These are phyloP conservation scores for Citrus maxima DNA, from an alignment of 345 rosid species.

Conservation along the genomic window DNA sequence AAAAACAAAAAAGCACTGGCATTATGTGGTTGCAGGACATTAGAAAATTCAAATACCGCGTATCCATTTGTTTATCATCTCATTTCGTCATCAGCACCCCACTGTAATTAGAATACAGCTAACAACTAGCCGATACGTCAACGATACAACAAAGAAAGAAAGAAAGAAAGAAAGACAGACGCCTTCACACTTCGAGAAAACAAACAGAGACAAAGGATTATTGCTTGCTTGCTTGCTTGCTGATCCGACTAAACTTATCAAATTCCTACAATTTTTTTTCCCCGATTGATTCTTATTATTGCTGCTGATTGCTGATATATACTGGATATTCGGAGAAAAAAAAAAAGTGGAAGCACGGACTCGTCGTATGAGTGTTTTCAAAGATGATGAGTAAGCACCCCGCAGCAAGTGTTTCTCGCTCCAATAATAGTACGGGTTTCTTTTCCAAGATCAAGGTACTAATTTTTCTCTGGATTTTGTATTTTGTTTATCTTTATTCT, in stretches of 20 bases:
- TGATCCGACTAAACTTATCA: background rate
- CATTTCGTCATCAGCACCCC: background rate
- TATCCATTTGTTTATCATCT: background rate
- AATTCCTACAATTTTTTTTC: background rate
- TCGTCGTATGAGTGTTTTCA: constrained; percentile 1
- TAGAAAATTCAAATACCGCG: constrained; percentile 13
- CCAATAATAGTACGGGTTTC: constrained; percentile 11
- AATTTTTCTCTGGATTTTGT: background rate
- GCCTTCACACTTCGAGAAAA: background rate
- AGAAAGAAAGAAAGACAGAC: background rate
- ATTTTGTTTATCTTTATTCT: background rate
- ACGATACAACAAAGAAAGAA: background rate
- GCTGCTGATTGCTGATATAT: background rate
- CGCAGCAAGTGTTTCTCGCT: constrained; percentile 28
- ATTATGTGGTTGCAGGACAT: background rate
- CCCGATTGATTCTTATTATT: background rate
- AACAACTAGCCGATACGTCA: background rate
- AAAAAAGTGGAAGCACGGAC: background rate
- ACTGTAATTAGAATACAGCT: background rate
- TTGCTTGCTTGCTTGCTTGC: background rate
- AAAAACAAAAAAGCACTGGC: background rate
- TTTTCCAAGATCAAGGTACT: constrained; percentile 43
- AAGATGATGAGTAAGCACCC: constrained; percentile 41
- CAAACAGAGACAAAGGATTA: background rate
- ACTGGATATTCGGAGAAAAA: background rate